Conservation (phyloP, 2,329 filamentous ascomycete species). For the Fusarium neocosmosporiellum region DNA sequence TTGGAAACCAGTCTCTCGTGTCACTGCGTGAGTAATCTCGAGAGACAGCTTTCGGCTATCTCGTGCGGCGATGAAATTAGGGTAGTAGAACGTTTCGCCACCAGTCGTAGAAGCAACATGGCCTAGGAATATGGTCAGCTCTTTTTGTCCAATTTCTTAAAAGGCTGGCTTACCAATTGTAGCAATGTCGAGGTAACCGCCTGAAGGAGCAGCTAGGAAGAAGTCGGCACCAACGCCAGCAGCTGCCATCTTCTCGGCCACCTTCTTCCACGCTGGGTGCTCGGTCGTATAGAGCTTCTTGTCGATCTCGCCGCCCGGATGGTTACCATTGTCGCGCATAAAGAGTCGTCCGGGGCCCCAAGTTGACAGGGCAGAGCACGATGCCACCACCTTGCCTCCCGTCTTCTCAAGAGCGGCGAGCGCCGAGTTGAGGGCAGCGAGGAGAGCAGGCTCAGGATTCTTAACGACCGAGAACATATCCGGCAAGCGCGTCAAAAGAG, state of each 20-base stretch:
- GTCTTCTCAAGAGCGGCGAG: conserved; percentile 86
- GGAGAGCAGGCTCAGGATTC: conserved; percentile 88
- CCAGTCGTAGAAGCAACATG: conserved; percentile 90
- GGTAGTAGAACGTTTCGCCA: conserved; percentile 95
- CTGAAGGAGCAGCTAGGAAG: conserved; percentile 91
- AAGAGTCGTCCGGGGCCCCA: conserved; percentile 90
- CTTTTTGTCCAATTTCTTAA: not conserved
- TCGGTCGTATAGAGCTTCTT: conserved; percentile 94
- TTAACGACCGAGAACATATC: conserved; percentile 88
- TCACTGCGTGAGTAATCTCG: conserved; percentile 88
- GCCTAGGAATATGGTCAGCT: conserved; percentile 57
- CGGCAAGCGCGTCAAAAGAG: conserved; percentile 86
- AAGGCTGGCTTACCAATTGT: conserved; percentile 75
- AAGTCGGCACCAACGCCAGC: conserved; percentile 91
- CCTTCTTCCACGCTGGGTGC: conserved; percentile 87
- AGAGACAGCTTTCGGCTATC: conserved; percentile 86
- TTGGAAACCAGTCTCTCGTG: conserved; percentile 92
- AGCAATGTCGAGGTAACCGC: conserved; percentile 91
- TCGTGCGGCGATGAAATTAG: conserved; percentile 90
- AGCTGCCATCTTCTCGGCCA: conserved; percentile 87
- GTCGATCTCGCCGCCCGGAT: conserved; percentile 87
- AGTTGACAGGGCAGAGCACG: conserved; percentile 87
- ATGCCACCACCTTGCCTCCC: conserved; percentile 92
- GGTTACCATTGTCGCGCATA: conserved; percentile 88
- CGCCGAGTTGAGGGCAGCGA: conserved; percentile 86